These are phyloP conservation scores for Aurantiochytrium sp. DNA, from an alignment of 108 stramenopile genomes.

Conservation along the genomic window DNA sequence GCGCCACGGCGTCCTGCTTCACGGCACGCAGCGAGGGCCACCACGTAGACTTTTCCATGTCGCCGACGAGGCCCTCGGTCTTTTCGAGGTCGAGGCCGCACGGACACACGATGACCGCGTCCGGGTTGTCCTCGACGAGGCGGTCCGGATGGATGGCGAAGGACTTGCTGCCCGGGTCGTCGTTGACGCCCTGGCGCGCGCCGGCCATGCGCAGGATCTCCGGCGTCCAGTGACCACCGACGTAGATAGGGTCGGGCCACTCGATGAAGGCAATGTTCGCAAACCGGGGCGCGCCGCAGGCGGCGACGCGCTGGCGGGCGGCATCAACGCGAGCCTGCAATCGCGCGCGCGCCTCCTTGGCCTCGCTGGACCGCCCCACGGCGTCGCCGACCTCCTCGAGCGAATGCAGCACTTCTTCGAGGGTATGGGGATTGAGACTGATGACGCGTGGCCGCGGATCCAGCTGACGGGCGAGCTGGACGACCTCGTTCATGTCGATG, in stretches of 20 bases:
- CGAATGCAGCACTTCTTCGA: constrained; percentile 64
- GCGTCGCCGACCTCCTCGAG: constrained; percentile 41
- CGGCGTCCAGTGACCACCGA: constrained; percentile 83
- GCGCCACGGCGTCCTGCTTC: constrained; percentile 57
- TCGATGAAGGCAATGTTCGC: constrained; percentile 72
- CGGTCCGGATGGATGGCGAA: constrained; percentile 57
- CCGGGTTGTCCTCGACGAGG: constrained; percentile 64
- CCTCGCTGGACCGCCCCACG: constrained; percentile 39
- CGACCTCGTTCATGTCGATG: constrained; percentile 59
- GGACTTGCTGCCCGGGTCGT: constrained; percentile 47
- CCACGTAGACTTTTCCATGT: constrained; percentile 41
- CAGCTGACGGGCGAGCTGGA: constrained; percentile 32
- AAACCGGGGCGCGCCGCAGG: background rate
- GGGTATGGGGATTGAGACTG: constrained; percentile 66
- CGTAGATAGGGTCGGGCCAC: constrained; percentile 84
- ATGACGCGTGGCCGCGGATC: constrained; percentile 46
- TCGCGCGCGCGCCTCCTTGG: constrained; percentile 11
- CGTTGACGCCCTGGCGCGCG: constrained; percentile 43
- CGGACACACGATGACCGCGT: constrained; percentile 73
- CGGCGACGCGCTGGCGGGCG: background rate
- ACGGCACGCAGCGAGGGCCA: constrained; percentile 59
- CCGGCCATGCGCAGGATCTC: constrained; percentile 77
- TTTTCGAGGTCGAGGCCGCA: constrained; percentile 81
- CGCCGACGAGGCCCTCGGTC: constrained; percentile 40
- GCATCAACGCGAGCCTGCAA: background rate